phyloP scores from a whole-genome alignment of 345 rosid genomes.

The Brassica juncea region DNA sequence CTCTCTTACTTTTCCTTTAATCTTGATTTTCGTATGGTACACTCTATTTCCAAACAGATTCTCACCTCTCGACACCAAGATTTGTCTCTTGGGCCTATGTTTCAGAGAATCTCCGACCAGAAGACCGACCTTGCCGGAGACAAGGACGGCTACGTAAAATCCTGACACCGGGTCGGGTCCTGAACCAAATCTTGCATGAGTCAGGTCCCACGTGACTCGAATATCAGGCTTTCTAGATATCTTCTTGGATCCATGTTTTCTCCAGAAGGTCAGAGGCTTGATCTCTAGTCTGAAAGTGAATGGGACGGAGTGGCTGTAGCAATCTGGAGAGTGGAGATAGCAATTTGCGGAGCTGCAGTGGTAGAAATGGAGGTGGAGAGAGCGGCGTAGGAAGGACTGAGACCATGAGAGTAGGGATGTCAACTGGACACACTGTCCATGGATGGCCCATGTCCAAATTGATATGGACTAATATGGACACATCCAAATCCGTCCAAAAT shows the following conservation, averaged over 20 bases:
- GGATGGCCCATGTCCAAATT: too few species aligned
- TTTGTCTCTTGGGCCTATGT: constrained; percentile 46
- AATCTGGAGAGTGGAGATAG: constrained; percentile 44
- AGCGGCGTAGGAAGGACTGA: constrained; percentile 59
- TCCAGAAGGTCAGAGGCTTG: constrained; percentile 67
- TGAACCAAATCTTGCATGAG: constrained; percentile 68
- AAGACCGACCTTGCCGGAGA: constrained; percentile 60
- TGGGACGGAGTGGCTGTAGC: constrained; percentile 38
- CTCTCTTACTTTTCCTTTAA: constrained; percentile 61
- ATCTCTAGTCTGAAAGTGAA: constrained; percentile 61
- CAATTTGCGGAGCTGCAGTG: constrained; percentile 37
- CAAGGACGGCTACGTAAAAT: constrained; percentile 65
- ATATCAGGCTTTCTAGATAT: constrained; percentile 39
- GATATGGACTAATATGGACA: too few species aligned
- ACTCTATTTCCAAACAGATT: constrained; percentile 65
- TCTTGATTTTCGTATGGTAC: constrained; percentile 58
- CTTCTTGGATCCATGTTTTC: constrained; percentile 67
- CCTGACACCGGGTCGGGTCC: constrained; percentile 78
- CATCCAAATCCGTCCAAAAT: too few species aligned
- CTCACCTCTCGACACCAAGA: constrained; percentile 63
- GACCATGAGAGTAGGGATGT: constrained; percentile 98
- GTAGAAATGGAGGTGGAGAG: constrained; percentile 68
- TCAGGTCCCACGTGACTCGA: constrained; percentile 67
- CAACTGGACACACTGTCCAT: too few species aligned
- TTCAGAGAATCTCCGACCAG: constrained; percentile 67